phyloP scores from a whole-genome alignment of 441 rosid genomes.

The Populus hybrid region DNA sequence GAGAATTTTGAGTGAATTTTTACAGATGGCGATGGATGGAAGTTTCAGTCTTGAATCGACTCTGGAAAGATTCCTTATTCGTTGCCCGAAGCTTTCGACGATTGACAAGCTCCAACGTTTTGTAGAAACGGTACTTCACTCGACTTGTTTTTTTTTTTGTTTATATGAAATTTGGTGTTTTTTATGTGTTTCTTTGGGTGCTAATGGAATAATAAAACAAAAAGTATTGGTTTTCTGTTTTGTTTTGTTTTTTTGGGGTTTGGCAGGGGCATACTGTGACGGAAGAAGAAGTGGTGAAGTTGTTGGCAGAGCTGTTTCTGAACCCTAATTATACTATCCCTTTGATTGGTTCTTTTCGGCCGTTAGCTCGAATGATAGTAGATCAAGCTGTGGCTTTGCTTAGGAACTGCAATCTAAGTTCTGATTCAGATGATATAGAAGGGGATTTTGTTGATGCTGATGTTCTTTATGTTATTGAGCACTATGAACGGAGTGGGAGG shows the following conservation, averaged over 20 bases:
- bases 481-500: conserved; percentile 48
- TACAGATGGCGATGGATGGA: conserved; percentile 66
- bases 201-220: neutral
- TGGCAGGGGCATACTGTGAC: conserved; percentile 44
- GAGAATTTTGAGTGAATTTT: neutral
- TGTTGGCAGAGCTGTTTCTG: conserved; percentile 57
- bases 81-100: conserved; percentile 56
- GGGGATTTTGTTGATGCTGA: conserved; percentile 38
- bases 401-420: conserved; percentile 49
- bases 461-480: conserved; percentile 53
- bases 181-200: neutral
- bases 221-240: neutral
- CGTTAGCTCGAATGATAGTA: conserved; percentile 48
- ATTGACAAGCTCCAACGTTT: conserved; percentile 36
- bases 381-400: conserved; percentile 60
- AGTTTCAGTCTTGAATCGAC: conserved; percentile 61
- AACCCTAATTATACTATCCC: conserved; percentile 71
- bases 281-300: conserved; percentile 60
- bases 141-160: neutral
- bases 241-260: neutral
- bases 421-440: conserved; percentile 26
- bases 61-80: conserved; percentile 55
- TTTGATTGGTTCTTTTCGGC: conserved; percentile 67
- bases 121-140: conserved; percentile 36
- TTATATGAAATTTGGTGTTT: neutral